Base-by-base conservation (phyloP, 805 yeast genomes). In the Kazachstania kunashirensis region DNA sequence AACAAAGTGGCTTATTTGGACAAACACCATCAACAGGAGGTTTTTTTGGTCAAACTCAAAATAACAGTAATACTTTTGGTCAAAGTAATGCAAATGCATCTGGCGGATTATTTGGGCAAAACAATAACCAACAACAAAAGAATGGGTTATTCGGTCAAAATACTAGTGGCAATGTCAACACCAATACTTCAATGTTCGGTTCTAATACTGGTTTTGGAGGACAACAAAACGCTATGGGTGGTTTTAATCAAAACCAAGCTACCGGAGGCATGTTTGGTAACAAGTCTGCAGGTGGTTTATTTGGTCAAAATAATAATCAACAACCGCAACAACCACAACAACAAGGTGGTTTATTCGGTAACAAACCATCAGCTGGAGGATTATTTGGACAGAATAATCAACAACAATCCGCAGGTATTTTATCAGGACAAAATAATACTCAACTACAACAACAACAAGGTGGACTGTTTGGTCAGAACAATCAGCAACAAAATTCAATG, bases 1-100 rank as follows among this genome's bases (percentile, higher is more conserved):
- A 29, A 32, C 39, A 20, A 32, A 14, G 72, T 26, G 75, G 73
- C 4, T 40, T 67, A 20, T 68, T 69, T 48, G 73, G 73, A 10
- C 48, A 47, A 36, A 38, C 23, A n/a, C 15, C 41, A 6, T 17
- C 36, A 10, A 24, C 36, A 6, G 38, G 31, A 12, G 42, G 44
- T n/a, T 6, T 36, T 9, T 44, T 44, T 34, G 46, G 46, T 34
- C 48, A 45, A 29, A 16, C 60, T 54, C 30, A 50, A 20, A 36
- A 45, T 42, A 37, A 50, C 49, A 38, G 42, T 52, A 31, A 39
- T 50, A 21, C 50, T 17, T 61, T 61, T 48, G 57, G 59, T 9
- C 16, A 35, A 19, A 27, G 24, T 12, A 29, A 28, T n/a, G 19
- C 16, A n/a, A 14, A 13, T 2, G 6, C 34, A 13, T 13, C 30